A percentile compares a stretch with the other conserved stretches of the same genome.
phyloP scores from a whole-genome alignment of 225 moss, liverwort and hornwort genomes.

The Polytrichum commune region DNA sequence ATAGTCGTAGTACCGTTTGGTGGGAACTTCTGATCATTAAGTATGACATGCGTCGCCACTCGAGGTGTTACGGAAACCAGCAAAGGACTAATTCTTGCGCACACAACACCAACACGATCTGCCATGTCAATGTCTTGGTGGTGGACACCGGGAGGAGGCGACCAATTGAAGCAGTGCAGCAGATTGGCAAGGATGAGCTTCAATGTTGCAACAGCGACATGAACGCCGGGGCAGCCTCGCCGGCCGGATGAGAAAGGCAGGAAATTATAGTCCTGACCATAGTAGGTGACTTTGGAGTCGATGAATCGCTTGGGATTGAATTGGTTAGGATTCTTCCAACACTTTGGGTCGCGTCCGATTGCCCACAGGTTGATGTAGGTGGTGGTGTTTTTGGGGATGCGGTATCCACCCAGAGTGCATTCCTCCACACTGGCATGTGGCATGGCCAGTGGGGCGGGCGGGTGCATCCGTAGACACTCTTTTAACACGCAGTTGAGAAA shows the following conservation, averaged over 20 bases:
- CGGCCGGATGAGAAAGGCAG: constrained; percentile 77
- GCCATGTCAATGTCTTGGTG: constrained; percentile 26
- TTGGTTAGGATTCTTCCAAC: constrained; percentile 48
- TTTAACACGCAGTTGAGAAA: constrained; percentile 66
- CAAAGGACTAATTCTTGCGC: constrained; percentile 32
- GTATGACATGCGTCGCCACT: constrained; percentile 17
- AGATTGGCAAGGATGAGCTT: constrained; percentile 60
- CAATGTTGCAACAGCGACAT: constrained; percentile 52
- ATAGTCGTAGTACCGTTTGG: no score
- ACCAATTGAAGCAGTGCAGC: constrained; percentile 53
- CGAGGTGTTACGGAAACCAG: constrained; percentile 15
- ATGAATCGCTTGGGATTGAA: constrained; percentile 62
- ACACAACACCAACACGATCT: constrained; percentile 28
- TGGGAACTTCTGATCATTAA: not conserved
- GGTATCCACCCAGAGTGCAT: constrained; percentile 43
- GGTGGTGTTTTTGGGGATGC: constrained; percentile 59
- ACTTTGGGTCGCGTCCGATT: constrained; percentile 54
- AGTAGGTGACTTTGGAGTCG: constrained; percentile 26
- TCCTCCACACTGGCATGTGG: constrained; percentile 55
- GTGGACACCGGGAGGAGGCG: constrained; percentile 28
- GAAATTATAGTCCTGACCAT: constrained; percentile 47
- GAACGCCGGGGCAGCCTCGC: constrained; percentile 65
- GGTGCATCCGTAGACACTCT: constrained; percentile 75
- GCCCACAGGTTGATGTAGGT: constrained; percentile 63
- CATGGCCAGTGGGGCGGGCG: constrained; percentile 65